Percentiles rank a stretch among this genome's conserved stretches.
Evolutionary conservation across 2,329 filamentous ascomycete genomes (phyloP).

Genomic region (Lachnellula arida): DNA sequence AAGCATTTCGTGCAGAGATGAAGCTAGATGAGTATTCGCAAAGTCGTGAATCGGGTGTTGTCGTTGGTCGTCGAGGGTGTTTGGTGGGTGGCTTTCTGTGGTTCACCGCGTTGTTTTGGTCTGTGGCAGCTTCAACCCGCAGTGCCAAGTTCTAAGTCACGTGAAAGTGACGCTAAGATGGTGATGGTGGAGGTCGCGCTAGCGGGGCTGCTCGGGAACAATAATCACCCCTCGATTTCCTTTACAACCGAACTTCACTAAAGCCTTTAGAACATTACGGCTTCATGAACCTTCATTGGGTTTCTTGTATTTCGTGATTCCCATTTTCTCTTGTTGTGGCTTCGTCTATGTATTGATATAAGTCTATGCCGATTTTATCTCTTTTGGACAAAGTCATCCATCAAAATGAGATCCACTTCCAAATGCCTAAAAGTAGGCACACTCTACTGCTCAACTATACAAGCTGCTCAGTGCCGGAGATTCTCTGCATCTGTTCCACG

Average conservation of each 20-base stretch:
- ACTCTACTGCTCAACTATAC: neutral
- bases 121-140: conserved; percentile 5
- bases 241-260: no score
- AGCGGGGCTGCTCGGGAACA: conserved; percentile 15
- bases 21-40: conserved; percentile 10
- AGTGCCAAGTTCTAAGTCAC: conserved; percentile 5
- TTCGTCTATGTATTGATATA: neutral
- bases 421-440: conserved; percentile 7
- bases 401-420: neutral
- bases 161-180: neutral
- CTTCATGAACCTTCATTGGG: conserved; percentile 8
- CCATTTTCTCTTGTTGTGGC: neutral
- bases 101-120: conserved; percentile 24
- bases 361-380: neutral
- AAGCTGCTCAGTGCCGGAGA: conserved; percentile 2
- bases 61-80: conserved; percentile 15
- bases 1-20: conserved; percentile 20
- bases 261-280: neutral
- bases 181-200: neutral
- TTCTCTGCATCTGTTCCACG: conserved; percentile 21
- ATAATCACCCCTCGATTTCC: neutral
- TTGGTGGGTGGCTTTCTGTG: conserved; percentile 6
- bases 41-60: conserved; percentile 6
- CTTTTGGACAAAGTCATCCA: neutral
- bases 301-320: neutral